These are phyloP conservation scores for carrot (Daucus carota) DNA, from an alignment of 129 eudicot genomes.

Conservation along the genomic window DNA sequence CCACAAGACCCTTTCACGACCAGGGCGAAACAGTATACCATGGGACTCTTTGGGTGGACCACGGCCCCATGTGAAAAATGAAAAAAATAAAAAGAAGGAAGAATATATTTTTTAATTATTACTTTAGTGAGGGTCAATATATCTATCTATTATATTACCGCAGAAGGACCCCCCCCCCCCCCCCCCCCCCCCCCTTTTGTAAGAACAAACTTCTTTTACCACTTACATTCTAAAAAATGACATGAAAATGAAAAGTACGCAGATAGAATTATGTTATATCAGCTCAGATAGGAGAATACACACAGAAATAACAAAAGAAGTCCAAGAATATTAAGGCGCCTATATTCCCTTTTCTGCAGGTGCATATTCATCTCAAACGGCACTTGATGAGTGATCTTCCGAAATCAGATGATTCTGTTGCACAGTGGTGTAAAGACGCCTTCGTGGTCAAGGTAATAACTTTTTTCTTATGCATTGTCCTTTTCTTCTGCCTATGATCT, in stretches of 20 bases:
- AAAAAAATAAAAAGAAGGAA: neutral
- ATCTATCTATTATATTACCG: neutral
- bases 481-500: neutral
- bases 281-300: neutral
- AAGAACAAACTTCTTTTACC: neutral
- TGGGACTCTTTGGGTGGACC: neutral
- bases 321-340: neutral
- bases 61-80: neutral
- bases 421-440: conserved; percentile 90
- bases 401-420: conserved; percentile 75
- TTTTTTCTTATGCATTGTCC: neutral
- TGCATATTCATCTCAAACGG: conserved; percentile 74
- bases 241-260: neutral
- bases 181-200: too few species aligned
- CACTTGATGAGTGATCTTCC: conserved; percentile 91
- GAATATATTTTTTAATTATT: neutral
- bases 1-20: neutral
- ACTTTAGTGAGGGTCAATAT: neutral
- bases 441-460: conserved; percentile 63
- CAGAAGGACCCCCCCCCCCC: too few species aligned
- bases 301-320: neutral
- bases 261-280: neutral
- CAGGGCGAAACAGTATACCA: neutral
- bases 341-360: conserved; percentile 31
- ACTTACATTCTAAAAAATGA: neutral